A percentile compares a stretch with the other conserved stretches of the same genome.
phyloP scores from a whole-genome alignment of 768 basidiomycete genomes.

The Lactifluus pinguis region DNA sequence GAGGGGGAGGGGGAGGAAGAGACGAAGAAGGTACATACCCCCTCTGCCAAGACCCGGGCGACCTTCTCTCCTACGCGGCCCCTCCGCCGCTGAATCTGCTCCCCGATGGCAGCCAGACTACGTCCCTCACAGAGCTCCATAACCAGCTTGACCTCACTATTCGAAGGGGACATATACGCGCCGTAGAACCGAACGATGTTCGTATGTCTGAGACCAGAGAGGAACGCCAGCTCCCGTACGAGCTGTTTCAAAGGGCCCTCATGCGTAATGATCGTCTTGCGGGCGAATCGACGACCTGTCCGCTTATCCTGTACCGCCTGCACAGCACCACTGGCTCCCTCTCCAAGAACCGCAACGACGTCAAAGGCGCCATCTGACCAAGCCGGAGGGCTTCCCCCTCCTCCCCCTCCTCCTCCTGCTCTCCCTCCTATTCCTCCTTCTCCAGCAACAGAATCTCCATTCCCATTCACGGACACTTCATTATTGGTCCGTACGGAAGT shows the following conservation, averaged over 20 bases:
- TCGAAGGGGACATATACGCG: constrained; percentile 70
- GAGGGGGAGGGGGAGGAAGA: background rate
- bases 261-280: constrained; percentile 81
- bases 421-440: background rate
- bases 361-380: constrained; percentile 63
- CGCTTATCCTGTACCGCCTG: constrained; percentile 77
- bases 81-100: constrained; percentile 61
- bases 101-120: constrained; percentile 74
- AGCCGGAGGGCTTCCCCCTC: background rate
- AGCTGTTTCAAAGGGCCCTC: constrained; percentile 84
- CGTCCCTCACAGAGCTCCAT: constrained; percentile 82
- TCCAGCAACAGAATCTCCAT: background rate
- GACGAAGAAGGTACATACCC: constrained; percentile 38
- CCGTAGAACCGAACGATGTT: constrained; percentile 86
- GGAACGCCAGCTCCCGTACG: constrained; percentile 77
- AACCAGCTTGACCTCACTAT: constrained; percentile 81
- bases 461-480: background rate
- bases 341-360: constrained; percentile 64
- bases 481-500: background rate
- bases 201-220: constrained; percentile 63
- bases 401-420: background rate
- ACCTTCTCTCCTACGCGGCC: constrained; percentile 73
- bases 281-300: constrained; percentile 69
- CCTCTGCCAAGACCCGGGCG: constrained; percentile 78
- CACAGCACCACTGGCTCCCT: constrained; percentile 88